Base-by-base conservation (phyloP, 371 early-diverging fungal species). In the Lichtheimia corymbifera region DNA sequence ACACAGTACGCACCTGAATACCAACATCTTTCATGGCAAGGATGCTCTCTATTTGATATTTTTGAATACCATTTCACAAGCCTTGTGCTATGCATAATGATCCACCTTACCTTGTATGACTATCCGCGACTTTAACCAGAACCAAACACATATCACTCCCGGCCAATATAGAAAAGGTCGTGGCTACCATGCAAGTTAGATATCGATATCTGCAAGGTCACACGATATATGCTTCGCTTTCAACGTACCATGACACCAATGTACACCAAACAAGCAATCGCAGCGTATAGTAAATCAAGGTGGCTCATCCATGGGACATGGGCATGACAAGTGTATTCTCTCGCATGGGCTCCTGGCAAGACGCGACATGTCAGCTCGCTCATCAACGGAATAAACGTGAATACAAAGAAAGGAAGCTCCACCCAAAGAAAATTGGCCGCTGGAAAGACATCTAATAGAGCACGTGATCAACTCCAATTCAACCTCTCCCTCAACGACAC, bases 11-110 rank as follows among this genome's bases (percentile, higher is more conserved):
- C 17, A 89, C 82, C 54, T 90, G 88, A 15, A 90, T 72, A 3
- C 92, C 92, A n/a, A 91, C 74, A 58, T 87, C 84, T 1, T 83
- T 74, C 4, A 90, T 81, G 9, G 84, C 78, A 25, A 89, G 67
- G 17, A 87, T 76, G 14, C 83, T 83, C 63, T 91, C 91, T 85
- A 68, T 3, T 42, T 15, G 45, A 45, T 15, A 12, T 3, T 49
- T 54, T 28, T 20, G 18, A 45, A 13, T 24, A 15, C n/a, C 4
- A 1, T 50, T 4, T 3, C 15, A 42, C 7, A 15, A n/a, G 3
- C n/a, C 25, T 11, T 2, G 13, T 14, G 15, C 12, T 11, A 6
- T 20, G 25, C 30, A 40, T 18, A 15, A 41, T 28, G 5, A 43
- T 40, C 9, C 40, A 12, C 15, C 27, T 28, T 53, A 55, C 55